Evolutionary conservation across 2,329 filamentous ascomycete genomes (phyloP), one percentile per base, ranked within the genome.

Genomic region (Talaromyces sp.): DNA sequence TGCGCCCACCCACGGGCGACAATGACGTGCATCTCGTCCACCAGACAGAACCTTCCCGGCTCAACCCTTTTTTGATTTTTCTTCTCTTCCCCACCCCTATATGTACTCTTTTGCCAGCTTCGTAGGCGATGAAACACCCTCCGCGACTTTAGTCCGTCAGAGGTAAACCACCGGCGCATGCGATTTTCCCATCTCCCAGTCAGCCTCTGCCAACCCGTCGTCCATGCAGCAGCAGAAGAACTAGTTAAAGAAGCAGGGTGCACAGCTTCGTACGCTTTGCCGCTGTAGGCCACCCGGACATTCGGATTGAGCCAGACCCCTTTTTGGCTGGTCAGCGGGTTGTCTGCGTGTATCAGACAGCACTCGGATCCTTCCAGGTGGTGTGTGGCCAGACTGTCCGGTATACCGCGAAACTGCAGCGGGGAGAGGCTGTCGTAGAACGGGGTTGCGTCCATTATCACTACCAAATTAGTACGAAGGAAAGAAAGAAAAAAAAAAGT

Each of bases 271-370:
- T 87, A 88, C 1, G 84, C 84, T 0, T 71, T 62, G 2, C 73
- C 70, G 63, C 79, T 84, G 69, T 90, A 91, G 2, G 81, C 86
- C 5, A 91, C 88, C 9, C 87, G 80, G 11, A 91, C 88, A 13
- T 81, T 81, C 1, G 88, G 87, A 70, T 91, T 91, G 43, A 91
- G 69, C 71, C 80, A 91, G 6, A 90, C 84, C 55, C 88, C 86
- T 58, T 77, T 65, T 50, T 60, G 55, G 1, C 14, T 27, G 5
- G 62, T 64, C 5, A 86, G 74, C 1, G 83, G 84, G 66, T 90
- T 91, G 68, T 91, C 89, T 2, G 85, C 84, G 69, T 91, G 89
- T 58, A 91, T 86, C 0, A 85, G 72, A 63, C 83, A 85, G 68
- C 83, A 84, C 67, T 85, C 83, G 50, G 80, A 83, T 2, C 80